Evolutionary conservation across 768 basidiomycete species (phyloP).

Genomic region (Boletus patriciae): DNA sequence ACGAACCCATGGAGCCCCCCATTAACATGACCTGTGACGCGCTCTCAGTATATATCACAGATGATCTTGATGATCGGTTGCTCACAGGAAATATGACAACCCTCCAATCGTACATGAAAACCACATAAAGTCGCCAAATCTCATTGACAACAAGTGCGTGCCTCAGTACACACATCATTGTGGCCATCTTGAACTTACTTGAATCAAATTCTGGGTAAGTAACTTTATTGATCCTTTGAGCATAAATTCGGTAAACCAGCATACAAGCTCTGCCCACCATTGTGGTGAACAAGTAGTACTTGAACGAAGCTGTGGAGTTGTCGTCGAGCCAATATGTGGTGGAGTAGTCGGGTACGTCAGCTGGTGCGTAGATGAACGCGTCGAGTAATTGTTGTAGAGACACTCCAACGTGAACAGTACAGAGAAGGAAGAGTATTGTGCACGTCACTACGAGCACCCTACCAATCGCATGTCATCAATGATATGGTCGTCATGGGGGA

Average conservation of each 20-base stretch:
- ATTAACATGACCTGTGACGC: not conserved
- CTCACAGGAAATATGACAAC: not conserved
- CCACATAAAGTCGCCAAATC: no score
- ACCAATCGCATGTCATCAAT: not conserved
- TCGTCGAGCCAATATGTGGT: constrained; percentile 2
- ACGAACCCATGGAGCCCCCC: no score
- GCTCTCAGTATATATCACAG: not conserved
- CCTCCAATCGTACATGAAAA: not conserved
- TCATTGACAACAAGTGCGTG: no score
- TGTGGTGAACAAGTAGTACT: no score
- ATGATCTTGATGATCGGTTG: not conserved
- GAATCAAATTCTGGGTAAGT: not conserved
- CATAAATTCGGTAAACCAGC: not conserved
- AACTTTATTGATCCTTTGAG: not conserved
- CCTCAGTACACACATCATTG: not conserved
- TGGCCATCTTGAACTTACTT: not conserved
- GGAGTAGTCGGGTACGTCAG: not conserved
- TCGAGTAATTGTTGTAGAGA: constrained; percentile 2
- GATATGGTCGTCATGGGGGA: not conserved
- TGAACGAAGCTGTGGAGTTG: no score
- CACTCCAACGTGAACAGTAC: not conserved
- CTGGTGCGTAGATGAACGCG: constrained; percentile 1
- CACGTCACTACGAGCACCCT: not conserved
- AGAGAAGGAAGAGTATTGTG: not conserved
- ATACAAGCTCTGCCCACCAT: no score